A percentile compares a stretch with the other conserved stretches of the same genome.
These are phyloP conservation scores for Aegilops bicornis DNA, from an alignment of 176 grass and related monocot genomes.

Conservation along the genomic window DNA sequence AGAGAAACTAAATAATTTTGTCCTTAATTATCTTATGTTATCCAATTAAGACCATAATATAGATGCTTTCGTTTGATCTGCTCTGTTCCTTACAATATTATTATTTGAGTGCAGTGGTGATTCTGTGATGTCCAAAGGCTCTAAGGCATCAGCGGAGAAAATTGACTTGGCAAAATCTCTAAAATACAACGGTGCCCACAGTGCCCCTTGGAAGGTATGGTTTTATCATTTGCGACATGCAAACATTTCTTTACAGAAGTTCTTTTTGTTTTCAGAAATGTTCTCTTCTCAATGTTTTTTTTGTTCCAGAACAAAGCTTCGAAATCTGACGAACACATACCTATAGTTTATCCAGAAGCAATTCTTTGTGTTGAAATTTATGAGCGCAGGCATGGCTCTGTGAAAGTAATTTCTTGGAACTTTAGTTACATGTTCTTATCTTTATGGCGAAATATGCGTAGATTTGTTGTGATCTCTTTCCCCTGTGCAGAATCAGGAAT, in stretches of 20 bases:
- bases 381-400: constrained; percentile 41
- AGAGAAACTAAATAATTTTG: background rate
- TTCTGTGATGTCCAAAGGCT: constrained; percentile 39
- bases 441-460: constrained; percentile 12
- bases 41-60: constrained; percentile 19
- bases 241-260: background rate
- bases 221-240: constrained; percentile 20
- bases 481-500: constrained; percentile 74
- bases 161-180: constrained; percentile 72
- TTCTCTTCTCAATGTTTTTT: background rate
- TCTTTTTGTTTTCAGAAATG: background rate
- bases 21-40: background rate
- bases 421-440: constrained; percentile 3
- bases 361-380: constrained; percentile 89
- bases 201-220: constrained; percentile 63
- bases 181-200: constrained; percentile 45
- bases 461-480: constrained; percentile 24
- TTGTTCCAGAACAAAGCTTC: constrained; percentile 50
- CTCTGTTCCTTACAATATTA: background rate
- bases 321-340: constrained; percentile 52
- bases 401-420: constrained; percentile 38
- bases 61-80: background rate
- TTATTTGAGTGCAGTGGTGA: constrained; percentile 64
- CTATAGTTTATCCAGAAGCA: constrained; percentile 73
- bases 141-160: constrained; percentile 48